These are phyloP conservation scores for Vicia faba DNA, from an alignment of 306 rosid species.

Conservation along the genomic window DNA sequence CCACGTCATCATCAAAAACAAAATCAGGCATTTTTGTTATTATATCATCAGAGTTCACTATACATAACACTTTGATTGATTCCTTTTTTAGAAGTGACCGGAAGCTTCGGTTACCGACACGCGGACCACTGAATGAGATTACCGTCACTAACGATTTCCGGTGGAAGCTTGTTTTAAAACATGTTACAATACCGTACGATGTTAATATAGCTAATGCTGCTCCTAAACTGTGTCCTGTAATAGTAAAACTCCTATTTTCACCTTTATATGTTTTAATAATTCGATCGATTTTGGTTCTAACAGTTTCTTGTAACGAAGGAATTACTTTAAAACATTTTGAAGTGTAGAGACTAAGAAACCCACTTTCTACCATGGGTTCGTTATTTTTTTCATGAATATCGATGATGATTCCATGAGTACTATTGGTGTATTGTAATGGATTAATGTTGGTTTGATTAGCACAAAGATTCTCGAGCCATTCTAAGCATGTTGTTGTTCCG, in stretches of 20 bases:
- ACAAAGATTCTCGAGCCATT: constrained; percentile 88
- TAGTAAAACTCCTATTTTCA: constrained; percentile 63
- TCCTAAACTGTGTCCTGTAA: constrained; percentile 93
- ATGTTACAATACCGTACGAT: constrained; percentile 51
- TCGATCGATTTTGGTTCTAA: constrained; percentile 51
- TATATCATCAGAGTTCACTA: constrained; percentile 75
- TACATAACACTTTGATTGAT: constrained; percentile 65
- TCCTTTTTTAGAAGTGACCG: constrained; percentile 48
- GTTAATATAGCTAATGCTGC: constrained; percentile 83
- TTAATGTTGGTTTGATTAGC: constrained; percentile 52
- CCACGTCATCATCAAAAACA: constrained; percentile 46
- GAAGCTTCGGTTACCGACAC: constrained; percentile 71
- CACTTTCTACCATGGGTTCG: constrained; percentile 75
- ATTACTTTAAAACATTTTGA: constrained; percentile 14
- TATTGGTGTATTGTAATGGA: neutral
- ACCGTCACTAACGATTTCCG: constrained; percentile 60
- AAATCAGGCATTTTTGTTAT: constrained; percentile 77
- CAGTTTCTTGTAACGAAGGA: constrained; percentile 52
- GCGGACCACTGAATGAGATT: constrained; percentile 78
- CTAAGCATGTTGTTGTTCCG: constrained; percentile 83
- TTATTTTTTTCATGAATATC: neutral
- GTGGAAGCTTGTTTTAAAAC: constrained; percentile 19
- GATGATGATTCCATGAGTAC: too few species aligned
- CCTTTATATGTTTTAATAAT: constrained; percentile 55
- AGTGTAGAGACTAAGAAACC: constrained; percentile 78